Conservation (phyloP, 116 monocot species). For the Phalaenopsis hybrid region DNA sequence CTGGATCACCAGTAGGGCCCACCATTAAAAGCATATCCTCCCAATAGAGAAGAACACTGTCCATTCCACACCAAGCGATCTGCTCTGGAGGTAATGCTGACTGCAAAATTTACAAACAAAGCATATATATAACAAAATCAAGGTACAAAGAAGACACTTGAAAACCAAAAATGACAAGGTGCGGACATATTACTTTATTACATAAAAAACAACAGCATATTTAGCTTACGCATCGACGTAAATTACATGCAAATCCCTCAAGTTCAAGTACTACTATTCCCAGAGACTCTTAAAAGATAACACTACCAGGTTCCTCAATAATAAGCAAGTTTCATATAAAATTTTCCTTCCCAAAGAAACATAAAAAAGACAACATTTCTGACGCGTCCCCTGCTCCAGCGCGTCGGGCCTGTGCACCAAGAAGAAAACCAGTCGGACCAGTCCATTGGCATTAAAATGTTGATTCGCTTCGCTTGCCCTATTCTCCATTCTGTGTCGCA, state of each 20-base stretch:
- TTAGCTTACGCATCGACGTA: background rate
- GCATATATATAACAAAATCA: background rate
- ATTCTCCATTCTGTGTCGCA: no score
- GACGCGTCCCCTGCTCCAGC: no score
- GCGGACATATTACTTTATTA: background rate
- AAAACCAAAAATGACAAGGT: background rate
- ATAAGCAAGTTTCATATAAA: background rate
- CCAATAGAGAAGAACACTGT: conserved; percentile 98
- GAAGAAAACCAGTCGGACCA: no score
- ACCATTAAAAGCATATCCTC: conserved; percentile 89
- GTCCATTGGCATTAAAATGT: no score
- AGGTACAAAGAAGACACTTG: background rate
- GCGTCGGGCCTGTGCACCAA: no score
- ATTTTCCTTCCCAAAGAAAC: background rate
- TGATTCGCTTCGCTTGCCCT: no score
- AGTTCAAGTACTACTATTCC: background rate
- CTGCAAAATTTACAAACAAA: conserved; percentile 25
- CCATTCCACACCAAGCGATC: conserved; percentile 94
- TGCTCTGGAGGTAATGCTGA: conserved; percentile 84
- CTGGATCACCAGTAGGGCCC: conserved; percentile 88
- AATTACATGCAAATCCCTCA: background rate
- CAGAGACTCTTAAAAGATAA: background rate
- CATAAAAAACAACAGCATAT: background rate
- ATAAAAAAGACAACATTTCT: background rate
- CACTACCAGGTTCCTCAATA: background rate